These are phyloP conservation scores for Globisporangium echinulatum DNA, from an alignment of 352 stramenopile species.

Conservation along the genomic window DNA sequence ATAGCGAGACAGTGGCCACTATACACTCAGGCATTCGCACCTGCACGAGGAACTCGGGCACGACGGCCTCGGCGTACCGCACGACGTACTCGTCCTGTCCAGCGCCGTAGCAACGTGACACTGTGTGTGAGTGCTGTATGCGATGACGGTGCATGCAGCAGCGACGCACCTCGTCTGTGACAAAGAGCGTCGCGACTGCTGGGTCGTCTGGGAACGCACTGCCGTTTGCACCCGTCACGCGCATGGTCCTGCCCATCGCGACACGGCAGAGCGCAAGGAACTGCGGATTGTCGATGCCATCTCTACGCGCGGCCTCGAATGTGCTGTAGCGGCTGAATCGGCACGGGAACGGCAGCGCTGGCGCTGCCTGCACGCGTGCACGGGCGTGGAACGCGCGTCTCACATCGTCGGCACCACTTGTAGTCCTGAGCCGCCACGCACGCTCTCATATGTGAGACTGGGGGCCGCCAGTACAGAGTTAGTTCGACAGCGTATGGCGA, in stretches of 20 bases:
- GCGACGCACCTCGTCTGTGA: conserved; percentile 22
- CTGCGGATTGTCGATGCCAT: neutral
- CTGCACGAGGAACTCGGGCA: conserved; percentile 74
- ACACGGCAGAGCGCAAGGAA: conserved; percentile 71
- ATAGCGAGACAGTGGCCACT: no score
- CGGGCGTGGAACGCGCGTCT: conserved; percentile 14
- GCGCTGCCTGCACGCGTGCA: conserved; percentile 3
- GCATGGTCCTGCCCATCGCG: conserved; percentile 44
- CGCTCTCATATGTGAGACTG: neutral
- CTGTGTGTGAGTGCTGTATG: no score
- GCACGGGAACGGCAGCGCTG: conserved; percentile 39
- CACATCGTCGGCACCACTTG: neutral
- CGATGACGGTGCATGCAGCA: no score
- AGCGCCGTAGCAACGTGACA: neutral
- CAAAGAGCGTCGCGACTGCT: conserved; percentile 34
- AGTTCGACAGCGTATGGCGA: no score
- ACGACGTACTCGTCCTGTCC: conserved; percentile 66
- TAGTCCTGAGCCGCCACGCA: neutral
- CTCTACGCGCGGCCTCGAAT: conserved; percentile 27
- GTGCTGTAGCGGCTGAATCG: conserved; percentile 71
- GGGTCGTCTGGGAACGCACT: conserved; percentile 23
- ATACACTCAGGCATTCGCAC: conserved; percentile 13
- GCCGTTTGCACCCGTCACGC: conserved; percentile 11
- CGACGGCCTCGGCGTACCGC: conserved; percentile 43
- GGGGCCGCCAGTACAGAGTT: no score